Conservation (phyloP, 2,329 filamentous ascomycete species). For the Fonsecaea monophora region DNA sequence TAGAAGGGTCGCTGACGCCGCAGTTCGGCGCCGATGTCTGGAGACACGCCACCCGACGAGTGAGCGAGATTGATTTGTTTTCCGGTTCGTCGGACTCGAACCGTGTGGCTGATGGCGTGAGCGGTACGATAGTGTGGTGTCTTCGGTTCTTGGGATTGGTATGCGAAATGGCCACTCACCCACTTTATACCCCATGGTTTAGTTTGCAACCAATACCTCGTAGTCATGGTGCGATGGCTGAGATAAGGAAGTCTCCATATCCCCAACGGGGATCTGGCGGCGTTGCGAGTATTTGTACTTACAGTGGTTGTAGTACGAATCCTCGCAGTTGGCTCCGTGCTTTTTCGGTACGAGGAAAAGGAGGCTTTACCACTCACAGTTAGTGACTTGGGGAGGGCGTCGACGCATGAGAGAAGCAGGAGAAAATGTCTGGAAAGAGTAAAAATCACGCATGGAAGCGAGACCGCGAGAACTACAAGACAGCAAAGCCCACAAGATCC, state of each 20-base stretch:
- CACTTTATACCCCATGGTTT: not conserved
- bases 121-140: not conserved
- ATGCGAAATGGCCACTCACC: not conserved
- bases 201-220: not conserved
- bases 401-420: not conserved
- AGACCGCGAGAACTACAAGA: too few species aligned
- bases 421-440: not conserved
- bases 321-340: too few species aligned
- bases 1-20: not conserved
- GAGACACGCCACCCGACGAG: not conserved
- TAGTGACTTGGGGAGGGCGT: too few species aligned
- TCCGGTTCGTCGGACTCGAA: not conserved
- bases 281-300: not conserved
- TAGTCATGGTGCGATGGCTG: not conserved
- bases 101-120: not conserved
- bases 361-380: too few species aligned
- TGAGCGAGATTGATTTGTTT: not conserved
- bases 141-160: not conserved
- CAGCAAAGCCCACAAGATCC: too few species aligned
- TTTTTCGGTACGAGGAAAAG: too few species aligned
- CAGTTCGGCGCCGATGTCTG: not conserved
- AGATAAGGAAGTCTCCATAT: slow-evolving; percentile 8
- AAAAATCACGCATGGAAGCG: not conserved
- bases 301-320: too few species aligned
- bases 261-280: slow-evolving; percentile 4